Evolutionary conservation across 345 rosid genomes (phyloP).

Genomic region (Bruguiera parviflora): DNA sequence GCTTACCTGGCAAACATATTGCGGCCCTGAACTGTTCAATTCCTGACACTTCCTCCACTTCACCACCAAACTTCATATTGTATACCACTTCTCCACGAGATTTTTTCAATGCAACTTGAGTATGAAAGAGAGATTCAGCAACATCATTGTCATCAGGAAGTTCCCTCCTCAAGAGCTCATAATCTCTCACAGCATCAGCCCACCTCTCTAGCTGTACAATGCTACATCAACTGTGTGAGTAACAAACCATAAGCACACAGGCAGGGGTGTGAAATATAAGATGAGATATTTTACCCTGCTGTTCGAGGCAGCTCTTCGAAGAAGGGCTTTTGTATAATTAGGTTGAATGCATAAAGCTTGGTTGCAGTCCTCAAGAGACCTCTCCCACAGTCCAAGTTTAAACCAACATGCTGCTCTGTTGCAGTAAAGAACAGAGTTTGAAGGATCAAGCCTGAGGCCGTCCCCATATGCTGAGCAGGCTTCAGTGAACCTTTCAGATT

Average conservation of each 20-base stretch:
- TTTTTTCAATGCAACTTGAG: conserved; percentile 89
- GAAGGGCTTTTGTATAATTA: conserved; percentile 72
- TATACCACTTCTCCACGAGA: conserved; percentile 87
- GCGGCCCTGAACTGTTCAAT: conserved; percentile 82
- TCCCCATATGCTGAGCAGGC: conserved; percentile 89
- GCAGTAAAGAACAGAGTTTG: conserved; percentile 71
- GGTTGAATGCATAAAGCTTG: conserved; percentile 70
- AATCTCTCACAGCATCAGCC: conserved; percentile 86
- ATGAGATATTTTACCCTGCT: conserved; percentile 48
- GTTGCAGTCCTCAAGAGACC: conserved; percentile 74
- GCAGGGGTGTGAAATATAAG: conserved; percentile 2
- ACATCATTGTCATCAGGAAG: conserved; percentile 75
- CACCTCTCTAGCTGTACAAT: conserved; percentile 71
- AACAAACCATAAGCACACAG: background rate
- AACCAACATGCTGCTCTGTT: conserved; percentile 94
- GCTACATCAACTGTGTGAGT: background rate
- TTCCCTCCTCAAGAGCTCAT: conserved; percentile 73
- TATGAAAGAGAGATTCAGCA: conserved; percentile 85
- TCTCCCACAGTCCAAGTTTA: conserved; percentile 80
- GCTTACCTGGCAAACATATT: conserved; percentile 65
- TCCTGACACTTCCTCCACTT: conserved; percentile 72
- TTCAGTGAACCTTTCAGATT: conserved; percentile 94
- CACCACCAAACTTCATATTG: conserved; percentile 94
- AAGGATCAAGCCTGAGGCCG: conserved; percentile 81
- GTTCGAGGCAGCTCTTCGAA: conserved; percentile 81